Evolutionary conservation across 2,329 filamentous ascomycete genomes (phyloP), one percentile per base, ranked within the genome.

Genomic region (Cladosporium sp.): DNA sequence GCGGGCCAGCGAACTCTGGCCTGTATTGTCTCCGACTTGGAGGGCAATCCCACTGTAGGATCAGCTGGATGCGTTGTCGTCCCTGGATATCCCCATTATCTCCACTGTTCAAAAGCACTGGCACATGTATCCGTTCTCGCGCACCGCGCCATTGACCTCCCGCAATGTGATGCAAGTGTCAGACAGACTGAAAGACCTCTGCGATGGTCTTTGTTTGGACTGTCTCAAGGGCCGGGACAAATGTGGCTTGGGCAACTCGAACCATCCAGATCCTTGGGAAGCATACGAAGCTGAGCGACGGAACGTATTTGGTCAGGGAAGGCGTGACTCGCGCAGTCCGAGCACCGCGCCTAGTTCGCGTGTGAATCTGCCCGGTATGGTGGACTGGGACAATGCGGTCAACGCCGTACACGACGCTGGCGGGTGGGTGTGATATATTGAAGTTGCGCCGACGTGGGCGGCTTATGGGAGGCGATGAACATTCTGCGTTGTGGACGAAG

Each of bases 141-240:
- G 24, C 24, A 24, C 24, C 24, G 24, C 24, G 24, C 24, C 24
- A 24, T 24, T 24, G 24, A 24, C 24, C 24, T 24, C 24, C 24
- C 34, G 34, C 34, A 15, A 14, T 10, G 2, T 36, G 12, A 15
- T 36, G 1, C 3, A 12, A 2, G 11, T 54, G 6, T 54, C 26
- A 1, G 7, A 32, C 3, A 14, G 6, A 21, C 15, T 54, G 24
- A 6, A 54, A 1, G 26, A 54, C 3, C 49, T 54, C 4, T 47
- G 59, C 32, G 44, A 51, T 5, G 68, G 68, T 1, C 54, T 68
- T 3, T 69, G 65, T 26, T 30, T 69, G 28, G 68, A 69, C 24
- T 69, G 68, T 52, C 36, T 67, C 15, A 44, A 57, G 15, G 14
- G 49, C 14, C 24, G 36, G 1, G 62, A 62, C 15, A 26, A 3